phyloP scores from a whole-genome alignment of 1,284 basidiomycete species.

The Coniophora puteana region DNA sequence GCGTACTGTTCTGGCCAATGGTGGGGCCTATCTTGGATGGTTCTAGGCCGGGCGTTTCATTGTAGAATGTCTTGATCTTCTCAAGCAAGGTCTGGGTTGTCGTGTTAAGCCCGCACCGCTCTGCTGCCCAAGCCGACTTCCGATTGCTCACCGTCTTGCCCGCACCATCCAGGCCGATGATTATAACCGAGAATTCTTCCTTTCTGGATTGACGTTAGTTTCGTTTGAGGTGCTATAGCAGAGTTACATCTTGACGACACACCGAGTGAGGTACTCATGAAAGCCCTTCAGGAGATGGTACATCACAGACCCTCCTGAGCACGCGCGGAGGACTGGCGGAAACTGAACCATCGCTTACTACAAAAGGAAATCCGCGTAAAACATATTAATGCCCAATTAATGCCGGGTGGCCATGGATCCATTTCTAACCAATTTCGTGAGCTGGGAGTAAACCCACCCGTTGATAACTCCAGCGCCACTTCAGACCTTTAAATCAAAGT shows the following conservation, averaged over 20 bases:
- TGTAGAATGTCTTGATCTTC: constrained; percentile 90
- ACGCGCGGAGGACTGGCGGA: too few relatives aligned
- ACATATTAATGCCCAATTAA: too few relatives aligned
- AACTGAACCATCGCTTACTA: too few relatives aligned
- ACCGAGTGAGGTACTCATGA: constrained; percentile 86
- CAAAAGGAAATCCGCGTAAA: too few relatives aligned
- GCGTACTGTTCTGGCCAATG: constrained; percentile 90
- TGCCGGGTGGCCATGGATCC: too few relatives aligned
- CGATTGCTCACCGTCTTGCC: constrained; percentile 77
- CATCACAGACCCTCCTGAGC: constrained; percentile 49
- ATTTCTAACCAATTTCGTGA: too few relatives aligned
- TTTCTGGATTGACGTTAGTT: constrained; percentile 59
- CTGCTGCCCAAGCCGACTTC: constrained; percentile 3
- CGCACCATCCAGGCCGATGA: constrained; percentile 85
- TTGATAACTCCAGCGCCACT: too few relatives aligned
- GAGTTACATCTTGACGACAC: constrained; percentile 26
- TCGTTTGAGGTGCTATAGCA: constrained; percentile 4
- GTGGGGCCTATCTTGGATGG: constrained; percentile 92
- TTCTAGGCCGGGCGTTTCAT: constrained; percentile 76
- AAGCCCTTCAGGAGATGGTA: constrained; percentile 90
- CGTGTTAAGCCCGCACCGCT: constrained; percentile 6
- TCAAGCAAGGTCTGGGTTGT: constrained; percentile 76
- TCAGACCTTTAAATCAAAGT: too few relatives aligned
- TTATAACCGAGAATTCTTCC: constrained; percentile 92
- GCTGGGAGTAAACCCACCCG: too few relatives aligned